Percentiles rank a stretch among this genome's conserved stretches.
Conservation (phyloP, 176 grass and related monocot genomes). For the Zoysia japonica region DNA sequence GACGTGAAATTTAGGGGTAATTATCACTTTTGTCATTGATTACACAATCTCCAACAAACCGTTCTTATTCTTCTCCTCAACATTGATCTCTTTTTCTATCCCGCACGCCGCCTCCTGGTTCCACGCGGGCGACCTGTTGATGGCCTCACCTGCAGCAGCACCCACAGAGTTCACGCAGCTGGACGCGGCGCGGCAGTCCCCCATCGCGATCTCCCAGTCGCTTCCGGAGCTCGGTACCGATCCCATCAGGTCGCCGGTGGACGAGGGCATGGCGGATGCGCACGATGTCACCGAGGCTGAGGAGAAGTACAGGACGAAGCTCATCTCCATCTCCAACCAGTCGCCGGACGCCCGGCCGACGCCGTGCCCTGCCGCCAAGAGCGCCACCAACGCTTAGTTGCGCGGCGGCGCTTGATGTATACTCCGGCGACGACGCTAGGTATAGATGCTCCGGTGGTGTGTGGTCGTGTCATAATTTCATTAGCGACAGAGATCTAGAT, state of each 20-base stretch:
- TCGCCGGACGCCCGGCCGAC: conserved; percentile 42
- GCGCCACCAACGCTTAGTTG: conserved; percentile 5
- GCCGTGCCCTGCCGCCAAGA: conserved; percentile 31
- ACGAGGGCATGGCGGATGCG: not conserved
- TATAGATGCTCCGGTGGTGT: conserved; percentile 18
- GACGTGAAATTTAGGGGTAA: no score
- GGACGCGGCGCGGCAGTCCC: conserved; percentile 58
- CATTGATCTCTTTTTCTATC: no score
- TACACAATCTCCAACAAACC: no score
- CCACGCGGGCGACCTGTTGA: not conserved
- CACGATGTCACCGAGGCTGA: conserved; percentile 12
- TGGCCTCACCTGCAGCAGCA: conserved; percentile 49
- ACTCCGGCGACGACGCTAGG: not conserved
- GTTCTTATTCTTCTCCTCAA: no score
- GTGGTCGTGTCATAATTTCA: conserved; percentile 19
- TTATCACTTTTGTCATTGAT: no score
- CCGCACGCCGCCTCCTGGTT: no score
- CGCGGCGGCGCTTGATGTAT: not conserved
- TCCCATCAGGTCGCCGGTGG: conserved; percentile 30
- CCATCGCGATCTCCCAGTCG: conserved; percentile 76
- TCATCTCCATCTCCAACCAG: conserved; percentile 77
- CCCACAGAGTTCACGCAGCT: conserved; percentile 20
- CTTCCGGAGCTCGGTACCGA: conserved; percentile 30
- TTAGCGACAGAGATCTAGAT: no score
- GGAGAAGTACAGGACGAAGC: conserved; percentile 62